Base-by-base conservation (phyloP, 148 eudicot genomes). In the Fallopia convolvulus region DNA sequence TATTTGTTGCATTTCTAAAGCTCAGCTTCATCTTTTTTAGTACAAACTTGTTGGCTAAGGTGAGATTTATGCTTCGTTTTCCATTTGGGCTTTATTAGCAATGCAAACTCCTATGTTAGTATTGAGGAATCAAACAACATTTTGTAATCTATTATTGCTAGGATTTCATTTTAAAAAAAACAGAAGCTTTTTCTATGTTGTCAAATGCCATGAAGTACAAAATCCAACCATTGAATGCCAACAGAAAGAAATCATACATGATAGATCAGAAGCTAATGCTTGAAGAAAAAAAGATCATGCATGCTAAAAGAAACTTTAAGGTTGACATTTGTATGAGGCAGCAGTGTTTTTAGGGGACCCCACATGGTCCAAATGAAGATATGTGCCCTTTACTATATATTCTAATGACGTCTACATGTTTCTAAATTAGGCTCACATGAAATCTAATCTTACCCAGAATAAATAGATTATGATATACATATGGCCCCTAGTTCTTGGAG, bases 391-490 rank as follows among this genome's bases (percentile, higher is more conserved):
- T 36, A 36, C 2, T 11, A 18, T 5, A 4, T 53, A 46, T 40
- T 56, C 12, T 74, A 77, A n/a, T 72, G 13, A 39, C 39, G 70
- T 40, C 40, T 74, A 44, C 75, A 77, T 70, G 47, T 81, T 79
- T 68, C 76, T 81, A 63, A 79, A 77, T 53, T 52, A 63, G 61
- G 47, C 80, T 74, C 87, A 84, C 89, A 84, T 87, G 89, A 84
- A 84, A 87, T 83, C 86, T 78, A 81, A 87, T 87, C 89, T 77
- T 77, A 52, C 82, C 77, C 53, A 75, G 79, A 79, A 76, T 80
- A 49, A 74, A 74, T 74, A 42, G 50, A 47, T 47, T 80, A 77
- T 66, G 14, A 26, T 66, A 20, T 36, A 12, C 2, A 44, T 44
- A 30, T 6, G 12, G 47, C 23, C 9, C 74, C 74, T 70, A 39